Evolutionary conservation across 495 filamentous ascomycete species (phyloP).

Genomic region (Podospora australis): DNA sequence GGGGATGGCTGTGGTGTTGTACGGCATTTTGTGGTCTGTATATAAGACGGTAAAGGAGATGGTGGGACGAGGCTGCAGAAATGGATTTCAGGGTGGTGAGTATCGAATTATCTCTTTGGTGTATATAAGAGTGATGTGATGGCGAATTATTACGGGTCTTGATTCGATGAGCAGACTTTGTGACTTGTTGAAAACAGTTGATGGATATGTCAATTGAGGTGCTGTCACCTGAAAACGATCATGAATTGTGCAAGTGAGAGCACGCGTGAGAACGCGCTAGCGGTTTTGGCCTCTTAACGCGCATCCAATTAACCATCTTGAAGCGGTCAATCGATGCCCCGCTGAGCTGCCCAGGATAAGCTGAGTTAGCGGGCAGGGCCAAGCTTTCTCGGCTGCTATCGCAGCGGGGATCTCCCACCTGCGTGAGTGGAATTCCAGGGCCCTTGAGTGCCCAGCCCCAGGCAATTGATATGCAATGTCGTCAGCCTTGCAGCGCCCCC

Average conservation of each 20-base stretch:
- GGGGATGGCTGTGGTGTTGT: constrained; percentile 78
- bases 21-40: constrained; percentile 57
- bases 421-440: too few species aligned
- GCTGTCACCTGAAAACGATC: too few species aligned
- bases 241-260: not conserved
- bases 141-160: too few species aligned
- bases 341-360: not conserved
- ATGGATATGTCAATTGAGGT: too few species aligned
- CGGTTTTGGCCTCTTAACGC: not conserved
- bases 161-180: too few species aligned
- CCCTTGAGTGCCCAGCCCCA: too few species aligned
- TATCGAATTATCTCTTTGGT: not conserved
- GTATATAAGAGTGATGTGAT: not conserved
- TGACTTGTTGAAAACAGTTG: too few species aligned
- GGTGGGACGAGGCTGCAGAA: not conserved
- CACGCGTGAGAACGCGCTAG: constrained; percentile 11
- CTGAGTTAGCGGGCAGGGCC: not conserved
- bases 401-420: not conserved
- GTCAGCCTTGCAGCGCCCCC: constrained; percentile 9
- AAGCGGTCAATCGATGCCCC: not conserved
- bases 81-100: not conserved
- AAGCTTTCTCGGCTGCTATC: not conserved
- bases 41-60: not conserved
- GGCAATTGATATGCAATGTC: too few species aligned
- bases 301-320: constrained; percentile 10